Conservation (phyloP, 2,329 filamentous ascomycete species). For the Cladosporium sp. region DNA sequence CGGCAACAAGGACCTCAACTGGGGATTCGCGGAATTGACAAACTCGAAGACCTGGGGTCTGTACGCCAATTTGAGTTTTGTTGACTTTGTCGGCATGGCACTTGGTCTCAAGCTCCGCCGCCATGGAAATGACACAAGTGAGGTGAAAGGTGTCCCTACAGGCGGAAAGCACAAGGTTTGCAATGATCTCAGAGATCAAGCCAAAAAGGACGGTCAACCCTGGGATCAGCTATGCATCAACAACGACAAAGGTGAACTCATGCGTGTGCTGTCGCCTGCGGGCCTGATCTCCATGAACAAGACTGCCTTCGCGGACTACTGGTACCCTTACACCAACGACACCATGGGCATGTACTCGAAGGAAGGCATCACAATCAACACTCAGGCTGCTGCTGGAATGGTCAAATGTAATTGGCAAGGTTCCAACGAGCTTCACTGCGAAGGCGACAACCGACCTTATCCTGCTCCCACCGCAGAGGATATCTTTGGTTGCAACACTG, state of each 20-base stretch:
- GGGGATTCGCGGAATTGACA: constrained; percentile 49
- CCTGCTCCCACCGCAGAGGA: constrained; percentile 59
- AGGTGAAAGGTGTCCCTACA: constrained; percentile 38
- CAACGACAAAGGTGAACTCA: constrained; percentile 35
- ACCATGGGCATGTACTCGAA: constrained; percentile 53
- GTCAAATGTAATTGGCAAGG: constrained; percentile 48
- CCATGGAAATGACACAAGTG: constrained; percentile 61
- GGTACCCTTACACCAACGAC: constrained; percentile 51
- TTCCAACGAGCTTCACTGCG: constrained; percentile 48
- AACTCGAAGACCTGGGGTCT: constrained; percentile 44
- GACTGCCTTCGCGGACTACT: constrained; percentile 54
- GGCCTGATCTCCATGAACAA: constrained; percentile 47
- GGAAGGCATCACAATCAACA: constrained; percentile 61
- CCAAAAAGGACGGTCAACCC: constrained; percentile 54
- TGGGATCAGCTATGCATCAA: constrained; percentile 62
- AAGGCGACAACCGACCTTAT: constrained; percentile 50
- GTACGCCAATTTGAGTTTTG: constrained; percentile 40
- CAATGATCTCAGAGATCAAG: constrained; percentile 55
- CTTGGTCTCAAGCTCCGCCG: constrained; percentile 54
- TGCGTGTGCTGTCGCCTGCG: constrained; percentile 51
- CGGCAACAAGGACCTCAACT: constrained; percentile 45
- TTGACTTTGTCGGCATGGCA: constrained; percentile 41
- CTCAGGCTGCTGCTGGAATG: constrained; percentile 61
- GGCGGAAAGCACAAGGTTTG: constrained; percentile 58
- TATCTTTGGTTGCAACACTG: constrained; percentile 68